These are phyloP conservation scores for Chondrus crispus DNA, from an alignment of 23 red algal species.

Conservation along the genomic window DNA sequence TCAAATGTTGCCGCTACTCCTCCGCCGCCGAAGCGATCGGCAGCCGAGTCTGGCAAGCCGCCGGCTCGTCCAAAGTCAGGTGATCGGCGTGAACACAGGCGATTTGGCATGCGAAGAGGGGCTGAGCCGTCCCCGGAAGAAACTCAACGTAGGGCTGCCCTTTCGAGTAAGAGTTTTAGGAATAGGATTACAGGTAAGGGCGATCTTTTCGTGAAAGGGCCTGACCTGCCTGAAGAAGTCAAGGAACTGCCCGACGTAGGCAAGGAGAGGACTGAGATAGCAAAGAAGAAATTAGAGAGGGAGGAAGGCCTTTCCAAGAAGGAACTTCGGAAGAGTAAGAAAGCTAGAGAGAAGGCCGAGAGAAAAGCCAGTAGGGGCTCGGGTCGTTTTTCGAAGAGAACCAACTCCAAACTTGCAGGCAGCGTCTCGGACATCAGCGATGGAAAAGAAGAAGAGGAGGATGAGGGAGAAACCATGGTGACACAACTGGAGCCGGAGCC, in stretches of 20 bases:
- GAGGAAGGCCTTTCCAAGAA: not conserved
- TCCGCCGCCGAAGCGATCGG: not conserved
- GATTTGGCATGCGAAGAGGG: too few species aligned
- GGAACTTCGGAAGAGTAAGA: not conserved
- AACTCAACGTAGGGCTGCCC: not conserved
- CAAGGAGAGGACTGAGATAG: conserved; percentile 16
- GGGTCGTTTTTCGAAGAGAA: not conserved
- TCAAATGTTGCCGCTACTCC: not conserved
- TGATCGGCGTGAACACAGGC: too few species aligned
- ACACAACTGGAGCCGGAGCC: not conserved
- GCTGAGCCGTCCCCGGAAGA: conserved; percentile 8
- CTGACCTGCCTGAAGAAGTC: conserved; percentile 3
- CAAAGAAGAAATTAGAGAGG: conserved; percentile 14
- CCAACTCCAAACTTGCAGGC: not conserved
- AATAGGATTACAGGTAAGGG: conserved; percentile 19
- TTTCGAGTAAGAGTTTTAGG: conserved; percentile 49
- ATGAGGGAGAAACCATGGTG: not conserved
- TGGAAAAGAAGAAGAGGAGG: not conserved
- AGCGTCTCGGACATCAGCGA: not conserved
- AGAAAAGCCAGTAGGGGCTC: not conserved
- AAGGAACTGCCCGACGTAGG: conserved; percentile 6
- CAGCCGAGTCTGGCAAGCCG: not conserved
- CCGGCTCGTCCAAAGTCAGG: not conserved
- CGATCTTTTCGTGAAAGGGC: conserved; percentile 11
- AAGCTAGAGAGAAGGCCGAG: not conserved